These are phyloP conservation scores for Conticribra guillardii DNA, from an alignment of 108 stramenopile genomes.

Conservation along the genomic window DNA sequence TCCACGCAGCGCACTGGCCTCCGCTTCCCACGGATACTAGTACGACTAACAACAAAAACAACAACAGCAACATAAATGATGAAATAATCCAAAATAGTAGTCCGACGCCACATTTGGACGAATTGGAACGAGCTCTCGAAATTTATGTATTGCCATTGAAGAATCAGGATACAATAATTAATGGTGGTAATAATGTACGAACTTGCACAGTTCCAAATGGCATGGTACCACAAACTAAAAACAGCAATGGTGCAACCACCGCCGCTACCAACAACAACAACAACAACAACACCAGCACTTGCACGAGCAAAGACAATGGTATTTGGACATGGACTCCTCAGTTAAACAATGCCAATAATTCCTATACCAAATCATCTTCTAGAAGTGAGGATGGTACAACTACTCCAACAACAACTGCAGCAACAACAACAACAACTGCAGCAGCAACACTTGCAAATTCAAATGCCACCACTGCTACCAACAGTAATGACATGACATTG, in stretches of 20 bases:
- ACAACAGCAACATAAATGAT: neutral
- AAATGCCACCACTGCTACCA: neutral
- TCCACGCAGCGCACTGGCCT: constrained; percentile 25
- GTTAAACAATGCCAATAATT: constrained; percentile 17
- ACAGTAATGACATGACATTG: constrained; percentile 1
- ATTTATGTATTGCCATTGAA: constrained; percentile 12
- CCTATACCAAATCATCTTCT: constrained; percentile 5
- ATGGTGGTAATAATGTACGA: constrained; percentile 3
- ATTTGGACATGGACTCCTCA: constrained; percentile 35
- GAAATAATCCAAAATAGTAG: neutral
- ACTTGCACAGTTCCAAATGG: constrained; percentile 16
- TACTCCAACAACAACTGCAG: too few species aligned
- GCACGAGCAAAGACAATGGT: neutral
- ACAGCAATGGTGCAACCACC: neutral
- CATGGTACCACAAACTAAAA: neutral
- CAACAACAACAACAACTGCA: neutral
- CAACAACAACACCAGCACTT: too few species aligned
- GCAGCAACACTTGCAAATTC: neutral
- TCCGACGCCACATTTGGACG: constrained; percentile 44
- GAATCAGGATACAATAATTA: neutral
- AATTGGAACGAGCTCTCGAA: constrained; percentile 38
- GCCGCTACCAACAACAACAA: too few species aligned
- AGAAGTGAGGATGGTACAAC: too few species aligned
- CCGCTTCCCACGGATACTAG: neutral
- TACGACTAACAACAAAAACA: neutral